Evolutionary conservation across 345 rosid genomes (phyloP), one percentile per base, ranked within the genome.

Genomic region (Carallia brachiata): DNA sequence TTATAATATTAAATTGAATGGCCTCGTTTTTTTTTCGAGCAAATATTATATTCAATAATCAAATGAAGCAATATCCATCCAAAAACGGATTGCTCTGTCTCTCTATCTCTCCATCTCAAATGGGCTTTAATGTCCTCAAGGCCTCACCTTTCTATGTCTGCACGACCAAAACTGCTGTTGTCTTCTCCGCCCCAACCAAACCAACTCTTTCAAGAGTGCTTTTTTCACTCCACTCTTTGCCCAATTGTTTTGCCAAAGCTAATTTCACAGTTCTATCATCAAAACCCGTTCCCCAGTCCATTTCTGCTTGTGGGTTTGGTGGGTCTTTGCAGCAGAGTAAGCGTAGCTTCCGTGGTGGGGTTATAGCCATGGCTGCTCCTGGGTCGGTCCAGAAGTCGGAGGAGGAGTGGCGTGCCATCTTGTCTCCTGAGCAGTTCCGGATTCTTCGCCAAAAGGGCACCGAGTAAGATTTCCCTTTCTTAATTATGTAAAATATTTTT

Each of bases 381-480:
- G 93, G 85, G 36, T 75, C 93, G 13, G 78, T 81, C 62, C 85
- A 77, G 68, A 95, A 90, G 80, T 80, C 99, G 1, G 96, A 95
- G 67, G 97, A 90, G 36, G 97, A 95, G 68, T 92, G 99, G 99
- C 93, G 89, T 17, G 90, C 90, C 19, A 56, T 90, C 75, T 85
- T 94, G 18, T 86, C 97, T 1, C 97, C 97, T 4, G 87, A 92
- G 69, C 99, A 92, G 73, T 91, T 94, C 62, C 82, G 86, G 70
- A 87, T 94, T 73, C 75, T 92, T 67, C 82, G 97, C 63, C 87
- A 78, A 78, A 95, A 92, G 77, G 97, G 93, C 77, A 92, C 99
- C 0, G 97, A 94, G 97, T 93, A 77, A 71, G 89, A 36, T 17
- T 50, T 32, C 19, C 1, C 54, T 6, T 40, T 19, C 31, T 17